Conservation (phyloP, 1,139 yeast genomes). For the Pichia sp. region DNA sequence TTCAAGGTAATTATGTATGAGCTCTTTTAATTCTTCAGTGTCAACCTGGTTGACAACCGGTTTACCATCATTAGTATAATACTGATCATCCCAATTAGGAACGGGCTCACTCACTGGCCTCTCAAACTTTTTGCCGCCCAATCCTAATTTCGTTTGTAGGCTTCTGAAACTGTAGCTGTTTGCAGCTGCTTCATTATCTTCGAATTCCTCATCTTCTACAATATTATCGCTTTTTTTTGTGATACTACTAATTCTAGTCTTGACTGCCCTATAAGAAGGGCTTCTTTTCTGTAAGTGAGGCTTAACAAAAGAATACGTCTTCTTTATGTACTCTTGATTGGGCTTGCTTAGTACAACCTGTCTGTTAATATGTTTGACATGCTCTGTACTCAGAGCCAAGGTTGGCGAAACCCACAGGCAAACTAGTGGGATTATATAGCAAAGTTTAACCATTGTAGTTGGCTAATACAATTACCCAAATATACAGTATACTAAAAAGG, state of each 20-base stretch:
- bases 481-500: background rate
- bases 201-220: conserved; percentile 4
- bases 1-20: conserved; percentile 20
- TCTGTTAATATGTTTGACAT: background rate
- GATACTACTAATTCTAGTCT: background rate
- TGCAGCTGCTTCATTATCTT: conserved; percentile 4
- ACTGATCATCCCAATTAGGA: conserved; percentile 18
- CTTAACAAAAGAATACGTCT: background rate
- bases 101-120: conserved; percentile 27
- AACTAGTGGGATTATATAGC: conserved; percentile 7
- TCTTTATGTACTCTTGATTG: background rate
- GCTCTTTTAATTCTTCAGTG: conserved; percentile 22
- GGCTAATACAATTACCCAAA: background rate
- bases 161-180: conserved; percentile 6
- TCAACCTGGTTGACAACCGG: conserved; percentile 20
- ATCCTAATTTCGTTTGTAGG: conserved; percentile 4
- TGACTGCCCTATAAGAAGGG: background rate
- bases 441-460: conserved; percentile 13
- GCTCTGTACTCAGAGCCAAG: background rate
- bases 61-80: conserved; percentile 20
- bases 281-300: background rate
- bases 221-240: background rate
- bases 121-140: conserved; percentile 10
- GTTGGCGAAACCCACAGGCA: background rate
- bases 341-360: conserved; percentile 3